These are phyloP conservation scores for Cymbomonas tetramitiformis DNA, from an alignment of 139 green algal species.

Conservation along the genomic window DNA sequence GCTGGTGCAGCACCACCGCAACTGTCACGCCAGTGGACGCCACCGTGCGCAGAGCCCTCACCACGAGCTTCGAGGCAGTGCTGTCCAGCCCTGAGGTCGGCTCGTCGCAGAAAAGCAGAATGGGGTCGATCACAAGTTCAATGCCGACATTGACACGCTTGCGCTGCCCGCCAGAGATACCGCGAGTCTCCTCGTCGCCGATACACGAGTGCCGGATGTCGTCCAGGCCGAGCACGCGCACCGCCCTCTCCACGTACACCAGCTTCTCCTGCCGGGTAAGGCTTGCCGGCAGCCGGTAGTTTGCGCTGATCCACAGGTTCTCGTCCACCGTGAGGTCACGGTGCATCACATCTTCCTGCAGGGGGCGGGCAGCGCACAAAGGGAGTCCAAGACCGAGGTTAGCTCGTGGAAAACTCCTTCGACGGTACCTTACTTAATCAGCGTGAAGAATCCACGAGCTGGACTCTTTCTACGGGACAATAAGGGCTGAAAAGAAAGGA, in stretches of 20 bases:
- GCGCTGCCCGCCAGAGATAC: slow-evolving; percentile 56
- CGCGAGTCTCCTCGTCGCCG: slow-evolving; percentile 39
- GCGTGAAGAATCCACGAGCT: too few relatives aligned
- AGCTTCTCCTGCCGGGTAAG: slow-evolving; percentile 16
- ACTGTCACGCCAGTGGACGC: too few relatives aligned
- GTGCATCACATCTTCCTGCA: slow-evolving; percentile 49
- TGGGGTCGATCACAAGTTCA: slow-evolving; percentile 50
- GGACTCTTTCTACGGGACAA: too few relatives aligned
- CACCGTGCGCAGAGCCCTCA: too few relatives aligned
- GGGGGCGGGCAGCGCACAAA: too few relatives aligned
- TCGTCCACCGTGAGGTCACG: slow-evolving; percentile 42
- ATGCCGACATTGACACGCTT: slow-evolving; percentile 68
- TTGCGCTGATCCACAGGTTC: slow-evolving; percentile 49
- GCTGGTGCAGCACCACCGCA: neutral
- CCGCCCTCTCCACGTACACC: slow-evolving; percentile 15
- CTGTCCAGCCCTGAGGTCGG: slow-evolving; percentile 53
- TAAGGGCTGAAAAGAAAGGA: too few relatives aligned
- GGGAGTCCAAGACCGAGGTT: too few relatives aligned
- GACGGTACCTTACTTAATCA: too few relatives aligned
- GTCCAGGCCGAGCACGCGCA: slow-evolving; percentile 31
- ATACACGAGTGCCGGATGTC: slow-evolving; percentile 38
- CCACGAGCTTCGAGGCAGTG: too few relatives aligned
- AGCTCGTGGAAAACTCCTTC: too few relatives aligned
- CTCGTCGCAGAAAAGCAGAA: slow-evolving; percentile 55
- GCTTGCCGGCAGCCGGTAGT: slow-evolving; percentile 30